phyloP scores from a whole-genome alignment of 2,329 filamentous ascomycete genomes.

The Zopfia rhizophila region DNA sequence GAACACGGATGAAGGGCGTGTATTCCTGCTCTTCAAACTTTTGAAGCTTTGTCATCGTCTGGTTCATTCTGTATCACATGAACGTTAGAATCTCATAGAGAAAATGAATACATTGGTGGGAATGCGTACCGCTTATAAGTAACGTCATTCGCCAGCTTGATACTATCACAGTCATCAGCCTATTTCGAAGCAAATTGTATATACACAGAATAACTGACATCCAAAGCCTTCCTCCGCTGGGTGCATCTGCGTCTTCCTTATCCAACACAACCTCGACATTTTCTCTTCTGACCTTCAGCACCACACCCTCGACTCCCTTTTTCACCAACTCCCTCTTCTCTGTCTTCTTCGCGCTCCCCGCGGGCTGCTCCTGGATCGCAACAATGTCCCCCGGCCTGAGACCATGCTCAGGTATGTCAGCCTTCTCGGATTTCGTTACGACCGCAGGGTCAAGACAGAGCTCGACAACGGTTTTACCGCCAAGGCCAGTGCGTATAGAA shows the following conservation, averaged over 20 bases:
- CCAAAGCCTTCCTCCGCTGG: conserved; percentile 67
- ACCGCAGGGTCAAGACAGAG: conserved; percentile 78
- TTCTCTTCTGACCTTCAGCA: conserved; percentile 70
- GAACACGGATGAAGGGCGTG: conserved; percentile 67
- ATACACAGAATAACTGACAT: conserved; percentile 61
- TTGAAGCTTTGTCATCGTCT: conserved; percentile 69
- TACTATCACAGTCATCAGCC: conserved; percentile 58
- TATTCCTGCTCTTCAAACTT: conserved; percentile 67
- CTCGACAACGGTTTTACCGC: conserved; percentile 90
- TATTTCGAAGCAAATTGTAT: too few species aligned
- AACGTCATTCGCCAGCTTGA: conserved; percentile 74
- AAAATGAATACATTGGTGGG: conserved; percentile 19
- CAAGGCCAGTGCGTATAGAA: conserved; percentile 86
- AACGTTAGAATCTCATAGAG: conserved; percentile 14
- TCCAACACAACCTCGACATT: conserved; percentile 75
- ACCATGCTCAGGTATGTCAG: conserved; percentile 77
- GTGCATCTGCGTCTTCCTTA: conserved; percentile 67
- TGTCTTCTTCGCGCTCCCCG: conserved; percentile 74
- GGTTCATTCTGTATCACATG: conserved; percentile 63
- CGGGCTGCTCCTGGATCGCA: conserved; percentile 77
- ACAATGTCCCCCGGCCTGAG: conserved; percentile 82
- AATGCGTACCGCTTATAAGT: conserved; percentile 68
- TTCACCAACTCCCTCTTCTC: conserved; percentile 77
- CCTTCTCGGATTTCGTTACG: conserved; percentile 53
- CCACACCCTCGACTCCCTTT: conserved; percentile 75